Evolutionary conservation across 73 alveolate species (phyloP).

Genomic region (Paramecium caudatum): DNA sequence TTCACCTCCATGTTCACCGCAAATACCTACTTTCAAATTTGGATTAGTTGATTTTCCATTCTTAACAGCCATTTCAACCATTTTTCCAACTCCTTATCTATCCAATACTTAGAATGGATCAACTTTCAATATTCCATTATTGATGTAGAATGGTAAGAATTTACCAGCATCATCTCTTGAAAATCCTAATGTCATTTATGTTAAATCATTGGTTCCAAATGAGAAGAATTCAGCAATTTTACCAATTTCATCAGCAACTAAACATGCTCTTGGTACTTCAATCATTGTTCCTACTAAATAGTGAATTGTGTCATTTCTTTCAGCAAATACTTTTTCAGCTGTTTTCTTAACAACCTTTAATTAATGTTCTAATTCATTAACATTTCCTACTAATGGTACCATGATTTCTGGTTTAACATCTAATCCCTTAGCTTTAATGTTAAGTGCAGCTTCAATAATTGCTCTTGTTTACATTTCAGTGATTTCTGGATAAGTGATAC

Average conservation of each 20-base stretch:
- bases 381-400: slow-evolving; percentile 86
- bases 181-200: slow-evolving; percentile 87
- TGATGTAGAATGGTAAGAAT: slow-evolving; percentile 81
- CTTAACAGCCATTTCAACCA: slow-evolving; percentile 80
- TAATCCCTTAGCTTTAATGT: slow-evolving; percentile 77
- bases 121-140: slow-evolving; percentile 77
- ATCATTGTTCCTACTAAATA: slow-evolving; percentile 83
- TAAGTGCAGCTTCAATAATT: slow-evolving; percentile 86
- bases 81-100: slow-evolving; percentile 86
- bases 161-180: slow-evolving; percentile 87
- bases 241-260: slow-evolving; percentile 82
- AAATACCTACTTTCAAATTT: slow-evolving; percentile 84
- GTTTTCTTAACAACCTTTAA: slow-evolving; percentile 79
- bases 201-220: slow-evolving; percentile 88
- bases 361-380: slow-evolving; percentile 78
- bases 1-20: slow-evolving; percentile 93
- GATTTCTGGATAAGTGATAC: slow-evolving; percentile 87
- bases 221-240: slow-evolving; percentile 88
- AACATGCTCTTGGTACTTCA: slow-evolving; percentile 87
- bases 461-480: slow-evolving; percentile 91
- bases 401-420: slow-evolving; percentile 83
- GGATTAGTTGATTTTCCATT: slow-evolving; percentile 77
- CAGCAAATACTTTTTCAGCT: slow-evolving; percentile 78
- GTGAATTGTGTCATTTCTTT: slow-evolving; percentile 74
- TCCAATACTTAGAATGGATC: slow-evolving; percentile 87